Percentiles rank a stretch among this genome's conserved stretches.
phyloP scores from a whole-genome alignment of 306 rosid genomes.

The Prunus fruticosa region DNA sequence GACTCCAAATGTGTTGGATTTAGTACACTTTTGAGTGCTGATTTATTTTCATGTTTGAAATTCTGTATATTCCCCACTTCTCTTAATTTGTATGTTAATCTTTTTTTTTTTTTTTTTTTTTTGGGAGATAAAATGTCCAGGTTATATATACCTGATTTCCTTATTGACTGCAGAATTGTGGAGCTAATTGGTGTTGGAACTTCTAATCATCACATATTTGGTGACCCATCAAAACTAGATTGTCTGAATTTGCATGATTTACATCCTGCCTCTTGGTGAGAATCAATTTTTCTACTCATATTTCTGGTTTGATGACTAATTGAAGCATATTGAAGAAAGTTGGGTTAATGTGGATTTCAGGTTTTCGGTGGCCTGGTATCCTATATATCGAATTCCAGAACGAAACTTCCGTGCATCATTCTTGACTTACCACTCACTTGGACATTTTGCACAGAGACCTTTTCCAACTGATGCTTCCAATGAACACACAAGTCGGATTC shows the following conservation, averaged over 20 bases:
- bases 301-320: not conserved
- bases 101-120: not conserved
- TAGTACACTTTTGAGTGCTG: not conserved
- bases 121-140: not conserved
- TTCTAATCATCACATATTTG: conserved; percentile 7
- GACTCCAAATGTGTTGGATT: not conserved
- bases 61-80: not conserved
- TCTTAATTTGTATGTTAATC: not conserved
- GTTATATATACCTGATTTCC: not conserved
- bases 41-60: not conserved
- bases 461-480: conserved; percentile 5
- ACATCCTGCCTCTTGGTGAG: conserved; percentile 22
- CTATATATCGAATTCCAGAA: conserved; percentile 28
- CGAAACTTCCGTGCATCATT: conserved; percentile 16
- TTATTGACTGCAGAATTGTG: conserved; percentile 19
- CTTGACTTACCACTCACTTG: conserved; percentile 28
- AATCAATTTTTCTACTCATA: not conserved
- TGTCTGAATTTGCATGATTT: conserved; percentile 15
- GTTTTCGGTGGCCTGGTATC: conserved; percentile 30
- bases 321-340: not conserved
- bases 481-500: not conserved
- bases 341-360: conserved; percentile 6
- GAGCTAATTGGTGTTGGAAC: conserved; percentile 11
- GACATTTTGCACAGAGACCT: conserved; percentile 15
- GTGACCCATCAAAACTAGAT: conserved; percentile 16